These are phyloP conservation scores for Hyaloperonospora brassicae DNA, from an alignment of 352 stramenopile genomes.

Conservation along the genomic window DNA sequence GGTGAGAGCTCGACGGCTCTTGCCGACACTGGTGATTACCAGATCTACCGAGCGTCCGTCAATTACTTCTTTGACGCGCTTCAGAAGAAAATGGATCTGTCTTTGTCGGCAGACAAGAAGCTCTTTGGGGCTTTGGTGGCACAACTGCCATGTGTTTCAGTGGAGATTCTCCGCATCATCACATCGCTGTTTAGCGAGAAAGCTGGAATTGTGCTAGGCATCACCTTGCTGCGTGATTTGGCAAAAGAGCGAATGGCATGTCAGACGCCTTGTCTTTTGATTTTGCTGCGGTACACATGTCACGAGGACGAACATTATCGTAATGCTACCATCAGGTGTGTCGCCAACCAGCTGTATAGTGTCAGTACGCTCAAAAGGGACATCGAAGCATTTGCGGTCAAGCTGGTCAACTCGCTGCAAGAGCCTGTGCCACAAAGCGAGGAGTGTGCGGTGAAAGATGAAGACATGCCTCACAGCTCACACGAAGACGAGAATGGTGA, in stretches of 20 bases:
- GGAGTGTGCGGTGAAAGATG: constrained; percentile 15
- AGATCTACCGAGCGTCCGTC: constrained; percentile 37
- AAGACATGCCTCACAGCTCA: constrained; percentile 16
- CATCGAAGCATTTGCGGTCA: constrained; percentile 58
- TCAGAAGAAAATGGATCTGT: constrained; percentile 44
- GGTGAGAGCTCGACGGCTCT: background rate
- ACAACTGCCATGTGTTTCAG: constrained; percentile 46
- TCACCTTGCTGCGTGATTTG: constrained; percentile 63
- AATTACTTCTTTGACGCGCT: constrained; percentile 47
- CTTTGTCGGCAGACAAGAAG: constrained; percentile 55
- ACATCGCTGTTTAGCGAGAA: constrained; percentile 45
- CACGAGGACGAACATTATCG: constrained; percentile 58
- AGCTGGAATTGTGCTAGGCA: constrained; percentile 55
- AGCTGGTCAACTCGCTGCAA: constrained; percentile 48
- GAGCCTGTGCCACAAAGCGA: constrained; percentile 11
- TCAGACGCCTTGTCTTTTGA: constrained; percentile 36
- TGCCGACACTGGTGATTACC: constrained; percentile 11
- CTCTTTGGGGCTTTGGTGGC: constrained; percentile 50
- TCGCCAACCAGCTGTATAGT: constrained; percentile 72
- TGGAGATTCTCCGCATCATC: constrained; percentile 51
- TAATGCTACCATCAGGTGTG: constrained; percentile 62
- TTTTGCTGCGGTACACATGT: constrained; percentile 69
- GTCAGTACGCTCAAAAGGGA: constrained; percentile 39
- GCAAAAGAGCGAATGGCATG: constrained; percentile 56
- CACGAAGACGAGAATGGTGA: constrained; percentile 10